These are phyloP conservation scores for Pythium biforme DNA, from an alignment of 352 stramenopile genomes.

Conservation along the genomic window DNA sequence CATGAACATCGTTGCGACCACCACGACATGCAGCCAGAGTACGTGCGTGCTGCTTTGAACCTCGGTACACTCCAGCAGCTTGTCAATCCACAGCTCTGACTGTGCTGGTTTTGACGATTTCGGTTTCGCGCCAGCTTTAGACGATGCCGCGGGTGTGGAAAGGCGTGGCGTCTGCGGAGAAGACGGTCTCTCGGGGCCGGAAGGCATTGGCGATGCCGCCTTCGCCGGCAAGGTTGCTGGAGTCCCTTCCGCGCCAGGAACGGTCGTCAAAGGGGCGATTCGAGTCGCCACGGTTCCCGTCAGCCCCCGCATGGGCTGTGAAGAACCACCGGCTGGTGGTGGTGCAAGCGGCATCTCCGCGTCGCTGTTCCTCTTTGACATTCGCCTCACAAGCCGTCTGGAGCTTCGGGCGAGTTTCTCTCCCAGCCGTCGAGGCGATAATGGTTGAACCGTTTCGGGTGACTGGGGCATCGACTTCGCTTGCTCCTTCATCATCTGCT, in stretches of 20 bases:
- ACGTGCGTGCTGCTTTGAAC: conserved; percentile 62
- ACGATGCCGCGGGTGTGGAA: neutral
- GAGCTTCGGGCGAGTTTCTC: conserved; percentile 12
- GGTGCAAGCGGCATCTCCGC: neutral
- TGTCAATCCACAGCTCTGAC: conserved; percentile 48
- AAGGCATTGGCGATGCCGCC: neutral
- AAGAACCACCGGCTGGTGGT: neutral
- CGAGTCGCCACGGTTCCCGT: neutral
- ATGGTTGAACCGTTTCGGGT: neutral
- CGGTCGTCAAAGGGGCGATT: neutral
- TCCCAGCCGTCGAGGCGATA: conserved; percentile 4
- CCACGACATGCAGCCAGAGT: conserved; percentile 49
- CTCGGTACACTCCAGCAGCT: conserved; percentile 39
- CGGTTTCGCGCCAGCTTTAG: neutral
- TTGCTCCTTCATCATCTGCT: conserved; percentile 14
- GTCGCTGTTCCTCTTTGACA: neutral
- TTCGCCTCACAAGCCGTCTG: conserved; percentile 1
- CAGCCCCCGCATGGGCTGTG: neutral
- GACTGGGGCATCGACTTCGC: neutral
- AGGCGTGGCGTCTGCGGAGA: conserved; percentile 13
- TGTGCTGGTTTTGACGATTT: neutral
- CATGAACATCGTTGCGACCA: conserved; percentile 49
- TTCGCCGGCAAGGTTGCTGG: neutral
- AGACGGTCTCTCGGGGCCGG: neutral
- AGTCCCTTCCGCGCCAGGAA: neutral